These are phyloP conservation scores for Candida andamanensis DNA, from an alignment of 805 yeast genomes.

Conservation along the genomic window DNA sequence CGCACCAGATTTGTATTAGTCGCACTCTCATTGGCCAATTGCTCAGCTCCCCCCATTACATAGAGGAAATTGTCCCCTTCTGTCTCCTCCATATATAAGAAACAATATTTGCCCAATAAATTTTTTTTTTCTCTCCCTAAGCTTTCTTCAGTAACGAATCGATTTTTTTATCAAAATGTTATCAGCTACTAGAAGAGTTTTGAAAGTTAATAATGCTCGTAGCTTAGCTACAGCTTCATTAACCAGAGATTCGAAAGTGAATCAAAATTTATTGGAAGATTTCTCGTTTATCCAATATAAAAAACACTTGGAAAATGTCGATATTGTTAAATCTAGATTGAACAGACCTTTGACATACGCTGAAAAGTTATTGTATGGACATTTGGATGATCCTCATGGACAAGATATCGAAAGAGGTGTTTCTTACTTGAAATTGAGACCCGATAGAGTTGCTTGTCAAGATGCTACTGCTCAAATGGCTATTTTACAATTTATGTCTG, in stretches of 20 bases:
- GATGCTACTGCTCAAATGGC: slow-evolving; percentile 99
- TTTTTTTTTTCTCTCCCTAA: slow-evolving; percentile 2
- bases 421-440: slow-evolving; percentile 88
- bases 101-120: slow-evolving; percentile 6
- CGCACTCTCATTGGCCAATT: slow-evolving; percentile 11
- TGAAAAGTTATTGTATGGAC: slow-evolving; percentile 92
- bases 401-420: slow-evolving; percentile 83
- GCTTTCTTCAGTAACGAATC: background rate
- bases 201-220: slow-evolving; percentile 33
- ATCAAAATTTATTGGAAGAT: slow-evolving; percentile 76
- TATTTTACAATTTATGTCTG: slow-evolving; percentile 91
- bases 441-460: slow-evolving; percentile 98
- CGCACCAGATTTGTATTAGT: slow-evolving; percentile 8
- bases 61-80: background rate
- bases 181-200: slow-evolving; percentile 33
- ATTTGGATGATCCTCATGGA: slow-evolving; percentile 87
- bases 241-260: slow-evolving; percentile 67
- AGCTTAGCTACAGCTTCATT: slow-evolving; percentile 49
- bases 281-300: slow-evolving; percentile 88
- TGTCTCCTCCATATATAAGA: background rate
- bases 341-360: slow-evolving; percentile 91
- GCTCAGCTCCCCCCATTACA: background rate
- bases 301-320: slow-evolving; percentile 81
- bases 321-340: slow-evolving; percentile 76
- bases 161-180: slow-evolving; percentile 22